These are phyloP conservation scores for Xylaria arbuscula DNA, from an alignment of 2,329 filamentous ascomycete species.

Conservation along the genomic window DNA sequence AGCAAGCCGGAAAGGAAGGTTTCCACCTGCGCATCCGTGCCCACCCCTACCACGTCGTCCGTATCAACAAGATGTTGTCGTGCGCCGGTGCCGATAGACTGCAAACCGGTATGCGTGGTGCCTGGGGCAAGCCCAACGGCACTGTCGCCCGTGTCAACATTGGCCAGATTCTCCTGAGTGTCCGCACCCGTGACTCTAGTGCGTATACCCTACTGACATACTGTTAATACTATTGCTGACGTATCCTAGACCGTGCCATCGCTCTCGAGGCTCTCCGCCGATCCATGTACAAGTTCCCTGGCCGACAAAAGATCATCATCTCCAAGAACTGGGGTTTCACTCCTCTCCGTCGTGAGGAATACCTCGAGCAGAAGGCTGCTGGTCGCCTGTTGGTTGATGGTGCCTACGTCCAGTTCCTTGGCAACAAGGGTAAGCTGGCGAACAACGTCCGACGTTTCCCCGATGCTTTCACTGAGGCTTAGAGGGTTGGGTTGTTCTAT, in stretches of 20 bases:
- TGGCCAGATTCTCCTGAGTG: constrained; percentile 97
- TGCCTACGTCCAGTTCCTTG: constrained; percentile 99
- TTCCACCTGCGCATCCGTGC: constrained; percentile 84
- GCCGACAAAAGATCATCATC: constrained; percentile 99
- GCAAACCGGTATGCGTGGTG: constrained; percentile 99
- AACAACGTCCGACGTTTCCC: constrained; percentile 96
- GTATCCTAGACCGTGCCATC: constrained; percentile 77
- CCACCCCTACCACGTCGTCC: constrained; percentile 99
- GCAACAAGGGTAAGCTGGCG: constrained; percentile 87
- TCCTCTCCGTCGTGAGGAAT: constrained; percentile 96
- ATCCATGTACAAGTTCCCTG: constrained; percentile 99
- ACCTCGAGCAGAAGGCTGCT: constrained; percentile 92
- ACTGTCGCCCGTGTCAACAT: constrained; percentile 99
- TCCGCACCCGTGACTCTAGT: constrained; percentile 95
- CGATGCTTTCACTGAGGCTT: constrained; percentile 80
- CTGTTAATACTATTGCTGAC: constrained; percentile 9
- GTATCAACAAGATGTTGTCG: constrained; percentile 99
- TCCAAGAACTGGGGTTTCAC: constrained; percentile 99
- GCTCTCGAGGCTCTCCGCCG: constrained; percentile 99
- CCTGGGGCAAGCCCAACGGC: constrained; percentile 99
- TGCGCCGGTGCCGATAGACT: constrained; percentile 99
- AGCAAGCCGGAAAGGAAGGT: constrained; percentile 76
- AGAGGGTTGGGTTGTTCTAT: constrained; percentile 42
- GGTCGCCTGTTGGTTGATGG: constrained; percentile 96
- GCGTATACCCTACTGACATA: constrained; percentile 54